Conservation (phyloP, 345 rosid species). For the Syzygium oleosum region DNA sequence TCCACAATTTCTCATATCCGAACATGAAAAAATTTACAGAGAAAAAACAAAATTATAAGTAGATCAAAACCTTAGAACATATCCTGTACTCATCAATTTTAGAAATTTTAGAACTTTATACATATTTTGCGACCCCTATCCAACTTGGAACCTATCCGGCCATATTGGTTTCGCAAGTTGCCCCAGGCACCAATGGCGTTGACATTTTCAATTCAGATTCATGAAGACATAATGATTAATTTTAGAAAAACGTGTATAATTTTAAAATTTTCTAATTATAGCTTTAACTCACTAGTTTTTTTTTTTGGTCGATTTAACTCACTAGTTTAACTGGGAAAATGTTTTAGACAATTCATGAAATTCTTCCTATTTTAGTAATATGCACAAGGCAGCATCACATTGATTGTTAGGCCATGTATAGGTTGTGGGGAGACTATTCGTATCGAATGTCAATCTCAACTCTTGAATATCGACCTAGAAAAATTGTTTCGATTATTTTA, state of each 20-base stretch:
- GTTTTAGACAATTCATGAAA: not conserved
- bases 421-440: not conserved
- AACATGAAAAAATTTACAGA: no score
- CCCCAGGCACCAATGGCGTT: not conserved
- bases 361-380: not conserved
- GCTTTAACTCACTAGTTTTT: not conserved
- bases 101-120: no score
- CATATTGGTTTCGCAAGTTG: no score
- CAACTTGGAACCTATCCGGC: no score
- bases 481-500: not conserved
- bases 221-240: not conserved
- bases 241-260: not conserved
- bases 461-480: not conserved
- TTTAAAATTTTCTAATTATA: not conserved
- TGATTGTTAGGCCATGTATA: not conserved
- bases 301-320: not conserved
- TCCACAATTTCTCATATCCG: no score
- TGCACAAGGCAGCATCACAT: not conserved
- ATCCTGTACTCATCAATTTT: no score
- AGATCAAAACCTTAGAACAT: no score
- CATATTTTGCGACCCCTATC: no score
- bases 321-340: not conserved
- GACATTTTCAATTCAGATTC: not conserved
- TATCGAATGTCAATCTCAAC: not conserved
- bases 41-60: no score